phyloP scores from a whole-genome alignment of 192 early-diverging fungal species.

The Coemansia biformis region DNA sequence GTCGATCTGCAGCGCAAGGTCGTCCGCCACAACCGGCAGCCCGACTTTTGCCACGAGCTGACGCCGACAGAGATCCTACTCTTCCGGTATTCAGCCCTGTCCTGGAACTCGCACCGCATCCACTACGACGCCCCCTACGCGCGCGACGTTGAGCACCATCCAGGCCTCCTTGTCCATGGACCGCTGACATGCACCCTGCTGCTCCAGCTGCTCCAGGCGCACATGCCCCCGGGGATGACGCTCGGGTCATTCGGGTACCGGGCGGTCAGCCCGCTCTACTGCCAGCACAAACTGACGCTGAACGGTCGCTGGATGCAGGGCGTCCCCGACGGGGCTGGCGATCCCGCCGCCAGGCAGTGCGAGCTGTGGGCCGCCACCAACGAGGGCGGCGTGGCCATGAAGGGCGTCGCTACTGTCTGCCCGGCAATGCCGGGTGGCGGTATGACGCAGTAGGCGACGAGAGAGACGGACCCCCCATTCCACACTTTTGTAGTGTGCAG shows the following conservation, averaged over 20 bases:
- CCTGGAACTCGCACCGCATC: conserved; percentile 85
- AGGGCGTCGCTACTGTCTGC: conserved; percentile 49
- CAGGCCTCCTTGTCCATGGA: conserved; percentile 69
- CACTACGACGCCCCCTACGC: conserved; percentile 79
- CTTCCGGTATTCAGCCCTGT: conserved; percentile 85
- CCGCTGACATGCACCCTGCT: conserved; percentile 75
- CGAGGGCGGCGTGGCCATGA: conserved; percentile 66
- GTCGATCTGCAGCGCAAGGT: no score
- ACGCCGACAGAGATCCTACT: conserved; percentile 64
- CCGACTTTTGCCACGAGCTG: conserved; percentile 58
- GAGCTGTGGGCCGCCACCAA: conserved; percentile 70
- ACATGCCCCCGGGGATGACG: conserved; percentile 32
- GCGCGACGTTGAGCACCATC: conserved; percentile 60
- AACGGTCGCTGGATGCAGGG: conserved; percentile 43
- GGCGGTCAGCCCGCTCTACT: conserved; percentile 63
- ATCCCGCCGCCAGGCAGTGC: conserved; percentile 36
- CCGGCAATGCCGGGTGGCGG: no score
- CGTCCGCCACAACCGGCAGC: conserved; percentile 43
- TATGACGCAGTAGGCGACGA: no score
- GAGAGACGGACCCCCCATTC: no score
- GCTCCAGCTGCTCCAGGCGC: conserved; percentile 57
- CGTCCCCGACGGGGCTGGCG: conserved; percentile 15
- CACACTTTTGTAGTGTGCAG: no score
- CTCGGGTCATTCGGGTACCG: conserved; percentile 66
- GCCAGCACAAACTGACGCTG: conserved; percentile 54